Evolutionary conservation across 495 filamentous ascomycete species (phyloP).

Genomic region (Aspergillus mulundensis): DNA sequence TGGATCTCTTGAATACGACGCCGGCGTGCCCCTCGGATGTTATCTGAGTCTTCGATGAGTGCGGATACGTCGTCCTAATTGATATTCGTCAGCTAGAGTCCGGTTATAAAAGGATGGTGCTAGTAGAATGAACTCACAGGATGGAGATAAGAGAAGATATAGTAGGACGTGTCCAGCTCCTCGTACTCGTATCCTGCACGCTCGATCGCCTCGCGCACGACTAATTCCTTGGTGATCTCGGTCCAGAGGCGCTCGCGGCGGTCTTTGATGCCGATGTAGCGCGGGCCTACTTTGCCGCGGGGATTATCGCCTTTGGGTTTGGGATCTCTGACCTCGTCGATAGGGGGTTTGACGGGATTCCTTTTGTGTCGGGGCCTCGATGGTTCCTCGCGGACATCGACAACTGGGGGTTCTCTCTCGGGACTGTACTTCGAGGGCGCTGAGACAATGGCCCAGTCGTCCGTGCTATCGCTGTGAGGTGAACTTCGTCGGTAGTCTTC

Average conservation of each 20-base stretch:
- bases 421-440: not conserved
- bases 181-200: constrained; percentile 83
- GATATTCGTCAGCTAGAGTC: constrained; percentile 19
- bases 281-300: constrained; percentile 34
- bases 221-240: constrained; percentile 92
- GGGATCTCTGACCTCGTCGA: constrained; percentile 8
- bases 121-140: constrained; percentile 58
- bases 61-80: constrained; percentile 77
- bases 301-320: constrained; percentile 23
- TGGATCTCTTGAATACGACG: constrained; percentile 78
- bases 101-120: not conserved
- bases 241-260: constrained; percentile 79
- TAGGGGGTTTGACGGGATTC: constrained; percentile 8
- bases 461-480: not conserved
- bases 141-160: constrained; percentile 84
- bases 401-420: not conserved
- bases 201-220: constrained; percentile 83
- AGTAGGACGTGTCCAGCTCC: constrained; percentile 85
- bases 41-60: constrained; percentile 75
- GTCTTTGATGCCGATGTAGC: constrained; percentile 37
- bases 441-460: constrained; percentile 19
- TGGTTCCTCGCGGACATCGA: constrained; percentile 1
- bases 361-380: constrained; percentile 5
- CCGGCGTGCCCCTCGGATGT: constrained; percentile 71
- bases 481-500: constrained; percentile 11